These are phyloP conservation scores for Heliosperma pusillum DNA, from an alignment of 148 eudicot genomes.

Conservation along the genomic window DNA sequence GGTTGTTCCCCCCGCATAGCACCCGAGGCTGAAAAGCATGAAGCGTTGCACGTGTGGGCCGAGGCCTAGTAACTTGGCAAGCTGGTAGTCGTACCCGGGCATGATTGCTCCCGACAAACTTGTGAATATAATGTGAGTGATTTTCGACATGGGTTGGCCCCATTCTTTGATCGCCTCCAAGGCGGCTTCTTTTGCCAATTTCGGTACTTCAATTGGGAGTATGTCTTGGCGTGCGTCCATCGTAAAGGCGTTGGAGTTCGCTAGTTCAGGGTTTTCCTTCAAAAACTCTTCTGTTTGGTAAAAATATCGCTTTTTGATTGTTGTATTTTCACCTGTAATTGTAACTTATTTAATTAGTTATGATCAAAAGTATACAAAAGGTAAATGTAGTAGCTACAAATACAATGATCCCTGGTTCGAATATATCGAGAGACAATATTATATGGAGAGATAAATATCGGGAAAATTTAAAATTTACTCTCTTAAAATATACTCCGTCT, in stretches of 20 bases:
- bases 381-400: no score
- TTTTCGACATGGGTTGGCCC: not conserved
- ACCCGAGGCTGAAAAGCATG: not conserved
- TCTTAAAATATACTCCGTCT: no score
- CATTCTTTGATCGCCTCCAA: not conserved
- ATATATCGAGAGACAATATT: no score
- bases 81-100: not conserved
- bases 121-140: not conserved
- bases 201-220: not conserved
- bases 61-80: not conserved
- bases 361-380: no score
- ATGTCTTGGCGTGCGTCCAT: not conserved
- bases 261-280: not conserved
- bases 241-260: not conserved
- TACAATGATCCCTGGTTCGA: no score
- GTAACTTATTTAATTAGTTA: no score
- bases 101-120: not conserved
- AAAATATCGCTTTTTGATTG: not conserved
- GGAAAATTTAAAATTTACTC: no score
- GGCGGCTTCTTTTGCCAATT: not conserved
- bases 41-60: not conserved
- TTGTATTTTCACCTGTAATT: not conserved
- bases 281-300: not conserved
- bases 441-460: no score
- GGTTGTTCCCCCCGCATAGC: constrained; percentile 31